These are phyloP conservation scores for Oryza australiensis DNA, from an alignment of 176 grass and related monocot species.

Conservation along the genomic window DNA sequence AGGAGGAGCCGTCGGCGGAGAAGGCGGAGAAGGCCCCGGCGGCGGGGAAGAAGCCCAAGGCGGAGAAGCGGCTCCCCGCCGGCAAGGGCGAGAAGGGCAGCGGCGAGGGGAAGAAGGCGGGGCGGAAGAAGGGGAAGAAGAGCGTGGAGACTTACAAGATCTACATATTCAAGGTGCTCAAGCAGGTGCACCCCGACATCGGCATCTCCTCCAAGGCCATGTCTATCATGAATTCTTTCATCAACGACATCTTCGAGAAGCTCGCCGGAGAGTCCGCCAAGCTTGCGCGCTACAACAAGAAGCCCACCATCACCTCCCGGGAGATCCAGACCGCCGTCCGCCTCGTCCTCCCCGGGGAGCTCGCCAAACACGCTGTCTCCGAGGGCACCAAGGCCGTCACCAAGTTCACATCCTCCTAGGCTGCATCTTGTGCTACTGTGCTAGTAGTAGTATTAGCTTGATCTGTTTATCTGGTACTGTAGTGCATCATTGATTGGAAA, in stretches of 20 bases:
- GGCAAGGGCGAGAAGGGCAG: constrained; percentile 38
- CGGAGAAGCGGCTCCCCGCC: constrained; percentile 27
- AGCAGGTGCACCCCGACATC: constrained; percentile 84
- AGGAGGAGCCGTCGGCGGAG: not conserved
- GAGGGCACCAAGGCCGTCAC: constrained; percentile 63
- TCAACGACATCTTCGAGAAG: constrained; percentile 65
- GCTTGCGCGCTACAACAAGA: constrained; percentile 61
- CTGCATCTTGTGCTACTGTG: not conserved
- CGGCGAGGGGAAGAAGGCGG: constrained; percentile 34
- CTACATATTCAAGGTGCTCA: constrained; percentile 82
- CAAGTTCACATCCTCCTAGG: not conserved
- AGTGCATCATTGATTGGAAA: not conserved
- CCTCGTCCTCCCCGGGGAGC: constrained; percentile 57
- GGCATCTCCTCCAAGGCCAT: constrained; percentile 56
- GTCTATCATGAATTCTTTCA: constrained; percentile 60
- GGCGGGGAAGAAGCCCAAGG: constrained; percentile 40
- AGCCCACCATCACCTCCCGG: constrained; percentile 64
- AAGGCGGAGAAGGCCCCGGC: constrained; percentile 17
- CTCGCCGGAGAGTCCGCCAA: constrained; percentile 30
- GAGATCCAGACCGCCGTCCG: constrained; percentile 69
- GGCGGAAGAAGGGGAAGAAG: constrained; percentile 39
- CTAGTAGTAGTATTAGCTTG: not conserved
- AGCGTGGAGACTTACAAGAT: constrained; percentile 74
- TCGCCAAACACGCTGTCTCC: constrained; percentile 69
- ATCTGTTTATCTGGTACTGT: not conserved